Evolutionary conservation across 441 rosid genomes (phyloP).

Genomic region (Biscutella auriculata): DNA sequence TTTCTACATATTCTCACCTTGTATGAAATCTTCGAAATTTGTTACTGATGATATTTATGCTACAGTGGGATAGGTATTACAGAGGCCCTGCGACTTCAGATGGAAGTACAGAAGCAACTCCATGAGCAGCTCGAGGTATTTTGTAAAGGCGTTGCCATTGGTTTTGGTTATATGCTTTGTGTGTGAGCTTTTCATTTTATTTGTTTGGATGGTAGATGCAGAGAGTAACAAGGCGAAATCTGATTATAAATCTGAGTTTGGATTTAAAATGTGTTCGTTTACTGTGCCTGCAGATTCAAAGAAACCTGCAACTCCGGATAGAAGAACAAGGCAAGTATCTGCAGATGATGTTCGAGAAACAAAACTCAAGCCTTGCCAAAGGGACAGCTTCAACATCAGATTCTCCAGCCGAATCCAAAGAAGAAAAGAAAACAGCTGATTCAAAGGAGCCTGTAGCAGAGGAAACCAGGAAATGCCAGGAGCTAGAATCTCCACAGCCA

Average conservation of each 20-base stretch:
- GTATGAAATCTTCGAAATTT: not conserved
- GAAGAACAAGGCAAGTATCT: slow-evolving; percentile 93
- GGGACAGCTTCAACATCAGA: slow-evolving; percentile 43
- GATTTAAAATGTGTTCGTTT: not conserved
- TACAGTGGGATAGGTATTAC: slow-evolving; percentile 74
- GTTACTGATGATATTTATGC: not conserved
- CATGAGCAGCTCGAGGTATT: slow-evolving; percentile 91
- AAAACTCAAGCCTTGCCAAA: slow-evolving; percentile 52
- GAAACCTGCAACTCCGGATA: slow-evolving; percentile 79
- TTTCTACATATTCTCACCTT: not conserved
- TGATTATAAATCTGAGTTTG: not conserved
- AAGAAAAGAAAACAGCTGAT: slow-evolving; percentile 11
- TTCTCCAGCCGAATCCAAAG: slow-evolving; percentile 11
- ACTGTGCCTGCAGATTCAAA: slow-evolving; percentile 63
- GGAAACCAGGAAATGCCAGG: slow-evolving; percentile 7
- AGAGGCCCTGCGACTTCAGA: slow-evolving; percentile 80
- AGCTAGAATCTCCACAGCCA: slow-evolving; percentile 19
- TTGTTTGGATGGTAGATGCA: not conserved
- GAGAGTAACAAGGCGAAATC: not conserved
- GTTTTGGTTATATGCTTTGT: not conserved
- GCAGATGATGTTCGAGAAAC: slow-evolving; percentile 94
- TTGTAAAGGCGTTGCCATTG: not conserved
- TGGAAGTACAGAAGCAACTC: slow-evolving; percentile 91
- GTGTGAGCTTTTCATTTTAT: not conserved
- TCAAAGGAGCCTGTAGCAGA: slow-evolving; percentile 2